phyloP scores from a whole-genome alignment of 345 rosid species.

The Populus tremula region DNA sequence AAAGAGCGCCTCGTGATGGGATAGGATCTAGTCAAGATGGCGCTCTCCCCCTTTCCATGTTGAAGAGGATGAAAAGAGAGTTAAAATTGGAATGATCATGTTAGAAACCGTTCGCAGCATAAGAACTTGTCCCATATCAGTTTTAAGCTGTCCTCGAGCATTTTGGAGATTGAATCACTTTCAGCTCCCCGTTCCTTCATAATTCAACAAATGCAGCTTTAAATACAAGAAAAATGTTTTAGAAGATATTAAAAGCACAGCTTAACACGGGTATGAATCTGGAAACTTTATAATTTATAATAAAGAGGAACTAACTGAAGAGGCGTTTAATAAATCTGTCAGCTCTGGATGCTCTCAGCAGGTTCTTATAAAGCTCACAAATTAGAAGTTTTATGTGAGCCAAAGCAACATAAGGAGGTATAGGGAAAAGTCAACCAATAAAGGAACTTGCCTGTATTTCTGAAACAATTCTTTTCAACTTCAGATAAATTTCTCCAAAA shows the following conservation, averaged over 20 bases:
- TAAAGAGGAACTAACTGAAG: background rate
- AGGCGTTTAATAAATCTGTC: background rate
- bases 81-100: too few species aligned
- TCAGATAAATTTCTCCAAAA: slow-evolving; percentile 37
- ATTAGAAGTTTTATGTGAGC: too few species aligned
- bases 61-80: too few species aligned
- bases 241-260: background rate
- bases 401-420: too few species aligned
- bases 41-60: too few species aligned
- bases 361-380: too few species aligned
- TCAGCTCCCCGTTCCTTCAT: slow-evolving; percentile 34
- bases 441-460: slow-evolving; percentile 26
- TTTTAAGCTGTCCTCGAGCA: slow-evolving; percentile 41
- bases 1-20: too few species aligned
- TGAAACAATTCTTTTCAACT: slow-evolving; percentile 47
- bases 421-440: background rate
- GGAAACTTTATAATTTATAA: too few species aligned
- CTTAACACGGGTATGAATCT: too few species aligned
- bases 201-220: background rate
- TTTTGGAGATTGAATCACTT: slow-evolving; percentile 6
- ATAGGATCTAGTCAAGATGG: too few species aligned
- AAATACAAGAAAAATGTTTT: background rate
- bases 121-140: slow-evolving; percentile 48
- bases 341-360: background rate
- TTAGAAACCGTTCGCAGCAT: slow-evolving; percentile 9